Conservation (phyloP, 1,284 basidiomycete species). For the Papiliotrema terrestris region DNA sequence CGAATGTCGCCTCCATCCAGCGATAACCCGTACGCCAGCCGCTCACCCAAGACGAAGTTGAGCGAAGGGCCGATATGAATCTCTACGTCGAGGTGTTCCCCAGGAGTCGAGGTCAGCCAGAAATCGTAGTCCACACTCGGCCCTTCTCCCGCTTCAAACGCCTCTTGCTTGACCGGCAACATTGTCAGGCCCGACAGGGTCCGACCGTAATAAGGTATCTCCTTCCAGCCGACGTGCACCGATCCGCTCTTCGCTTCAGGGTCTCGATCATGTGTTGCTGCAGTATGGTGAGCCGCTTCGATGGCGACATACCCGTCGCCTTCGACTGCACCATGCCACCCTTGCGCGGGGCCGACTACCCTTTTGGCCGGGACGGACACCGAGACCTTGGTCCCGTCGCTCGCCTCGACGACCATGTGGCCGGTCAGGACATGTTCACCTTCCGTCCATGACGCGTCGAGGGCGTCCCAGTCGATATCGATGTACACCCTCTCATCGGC, state of each 20-base stretch:
- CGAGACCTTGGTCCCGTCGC: slow-evolving; percentile 13
- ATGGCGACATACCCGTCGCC: slow-evolving; percentile 62
- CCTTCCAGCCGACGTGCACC: too few relatives aligned
- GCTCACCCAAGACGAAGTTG: slow-evolving; percentile 57
- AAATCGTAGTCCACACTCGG: slow-evolving; percentile 64
- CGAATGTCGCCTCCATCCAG: slow-evolving; percentile 54
- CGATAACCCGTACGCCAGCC: slow-evolving; percentile 58
- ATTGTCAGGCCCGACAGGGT: slow-evolving; percentile 55
- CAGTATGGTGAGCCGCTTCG: slow-evolving; percentile 56
- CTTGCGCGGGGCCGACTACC: too few relatives aligned
- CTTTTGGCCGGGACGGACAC: slow-evolving; percentile 62
- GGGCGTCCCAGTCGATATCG: slow-evolving; percentile 60
- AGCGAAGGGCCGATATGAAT: slow-evolving; percentile 61
- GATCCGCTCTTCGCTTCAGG: too few relatives aligned
- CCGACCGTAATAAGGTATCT: slow-evolving; percentile 58
- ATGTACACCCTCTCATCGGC: slow-evolving; percentile 58
- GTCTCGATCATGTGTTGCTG: slow-evolving; percentile 44
- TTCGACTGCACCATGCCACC: too few relatives aligned
- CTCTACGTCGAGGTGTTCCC: slow-evolving; percentile 44
- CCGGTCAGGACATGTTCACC: too few relatives aligned
- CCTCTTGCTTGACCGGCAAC: slow-evolving; percentile 57
- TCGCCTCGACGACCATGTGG: too few relatives aligned
- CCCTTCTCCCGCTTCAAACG: slow-evolving; percentile 59
- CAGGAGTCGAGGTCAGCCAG: slow-evolving; percentile 12
- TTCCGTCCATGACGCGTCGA: slow-evolving; percentile 5